Percentiles rank a stretch among this genome's conserved stretches.
These are phyloP conservation scores for Cocos nucifera DNA, from an alignment of 176 grass and related monocot species.

Conservation along the genomic window DNA sequence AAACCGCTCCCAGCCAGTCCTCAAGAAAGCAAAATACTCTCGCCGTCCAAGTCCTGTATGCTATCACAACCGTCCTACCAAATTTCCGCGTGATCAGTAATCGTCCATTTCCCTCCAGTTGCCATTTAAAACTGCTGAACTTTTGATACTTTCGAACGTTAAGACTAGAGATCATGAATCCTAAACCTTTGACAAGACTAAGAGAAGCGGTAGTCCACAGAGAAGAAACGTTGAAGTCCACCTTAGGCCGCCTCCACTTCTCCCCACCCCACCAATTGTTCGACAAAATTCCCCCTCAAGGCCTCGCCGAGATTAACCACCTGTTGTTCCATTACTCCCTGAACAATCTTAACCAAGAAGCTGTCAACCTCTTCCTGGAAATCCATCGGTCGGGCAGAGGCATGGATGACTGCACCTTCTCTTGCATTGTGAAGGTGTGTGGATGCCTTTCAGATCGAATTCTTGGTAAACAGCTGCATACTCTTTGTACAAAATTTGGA, in stretches of 20 bases:
- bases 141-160: too few relatives aligned
- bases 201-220: too few relatives aligned
- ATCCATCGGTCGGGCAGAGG: not conserved
- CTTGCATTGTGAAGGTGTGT: constrained; percentile 21
- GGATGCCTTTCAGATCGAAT: constrained; percentile 15
- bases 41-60: too few relatives aligned
- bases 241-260: not conserved
- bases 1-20: too few relatives aligned
- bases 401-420: constrained; percentile 8
- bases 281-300: constrained; percentile 27
- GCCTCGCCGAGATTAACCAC: not conserved
- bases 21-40: too few relatives aligned
- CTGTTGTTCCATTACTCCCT: constrained; percentile 3
- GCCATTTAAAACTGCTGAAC: too few relatives aligned
- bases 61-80: too few relatives aligned
- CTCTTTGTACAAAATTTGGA: constrained; percentile 29
- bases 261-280: constrained; percentile 21
- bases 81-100: too few relatives aligned
- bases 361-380: constrained; percentile 21
- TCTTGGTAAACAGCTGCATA: constrained; percentile 43
- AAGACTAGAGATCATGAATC: too few relatives aligned
- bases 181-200: too few relatives aligned
- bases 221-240: not conserved
- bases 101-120: too few relatives aligned
- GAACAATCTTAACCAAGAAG: constrained; percentile 9